phyloP scores from a whole-genome alignment of 176 grass and related monocot species.

The Cymbopogon citratus region DNA sequence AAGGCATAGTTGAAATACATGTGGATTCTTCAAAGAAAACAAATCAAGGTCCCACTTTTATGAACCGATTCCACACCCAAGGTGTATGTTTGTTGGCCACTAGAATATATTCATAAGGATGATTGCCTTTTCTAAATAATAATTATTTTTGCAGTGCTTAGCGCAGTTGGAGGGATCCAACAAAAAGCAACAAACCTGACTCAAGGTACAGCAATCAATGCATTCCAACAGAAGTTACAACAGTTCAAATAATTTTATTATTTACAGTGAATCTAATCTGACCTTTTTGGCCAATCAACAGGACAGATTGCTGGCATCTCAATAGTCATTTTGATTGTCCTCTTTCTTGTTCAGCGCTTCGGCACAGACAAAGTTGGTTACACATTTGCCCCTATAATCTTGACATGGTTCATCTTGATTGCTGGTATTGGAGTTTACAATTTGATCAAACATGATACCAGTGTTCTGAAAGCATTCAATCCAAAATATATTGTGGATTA shows the following conservation, averaged over 20 bases:
- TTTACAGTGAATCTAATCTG: background rate
- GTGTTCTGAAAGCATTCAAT: conserved; percentile 57
- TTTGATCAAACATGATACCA: conserved; percentile 47
- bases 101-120: conserved; percentile 23
- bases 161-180: conserved; percentile 58
- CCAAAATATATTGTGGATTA: conserved; percentile 66
- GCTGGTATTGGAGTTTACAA: conserved; percentile 62
- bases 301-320: conserved; percentile 53
- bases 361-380: conserved; percentile 77
- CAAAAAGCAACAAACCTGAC: conserved; percentile 40
- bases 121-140: background rate
- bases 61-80: background rate
- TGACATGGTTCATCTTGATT: conserved; percentile 60
- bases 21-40: background rate
- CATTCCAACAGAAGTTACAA: background rate
- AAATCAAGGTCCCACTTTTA: background rate
- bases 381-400: conserved; percentile 62
- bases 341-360: conserved; percentile 53
- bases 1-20: background rate
- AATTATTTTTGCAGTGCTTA: conserved; percentile 46
- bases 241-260: background rate
- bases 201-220: conserved; percentile 43
- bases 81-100: background rate
- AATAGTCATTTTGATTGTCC: conserved; percentile 56
- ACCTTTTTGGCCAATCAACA: conserved; percentile 21